phyloP scores from a whole-genome alignment of 2,329 filamentous ascomycete species.

The Neofusicoccum ribis region DNA sequence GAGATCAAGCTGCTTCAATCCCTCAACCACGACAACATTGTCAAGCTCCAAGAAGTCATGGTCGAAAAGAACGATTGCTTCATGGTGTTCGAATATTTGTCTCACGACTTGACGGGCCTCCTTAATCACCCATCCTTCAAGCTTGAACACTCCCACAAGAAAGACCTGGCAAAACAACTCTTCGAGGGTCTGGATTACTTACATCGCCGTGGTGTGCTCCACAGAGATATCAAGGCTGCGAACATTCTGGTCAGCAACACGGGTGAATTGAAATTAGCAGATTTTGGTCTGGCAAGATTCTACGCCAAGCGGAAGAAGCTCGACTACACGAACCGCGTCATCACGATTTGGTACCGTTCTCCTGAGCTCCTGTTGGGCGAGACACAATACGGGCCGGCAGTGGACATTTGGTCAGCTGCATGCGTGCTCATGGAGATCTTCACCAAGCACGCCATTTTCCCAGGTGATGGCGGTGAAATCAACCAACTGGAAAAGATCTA shows the following conservation, averaged over 20 bases:
- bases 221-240: conserved; percentile 96
- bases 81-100: conserved; percentile 99
- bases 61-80: conserved; percentile 98
- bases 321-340: conserved; percentile 97
- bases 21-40: conserved; percentile 77
- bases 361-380: conserved; percentile 25
- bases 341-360: conserved; percentile 77
- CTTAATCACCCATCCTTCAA: conserved; percentile 93
- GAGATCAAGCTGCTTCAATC: conserved; percentile 93
- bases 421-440: conserved; percentile 98
- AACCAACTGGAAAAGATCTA: conserved; percentile 98
- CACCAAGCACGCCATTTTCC: conserved; percentile 88
- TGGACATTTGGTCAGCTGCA: conserved; percentile 84
- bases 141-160: conserved; percentile 82
- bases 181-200: conserved; percentile 94
- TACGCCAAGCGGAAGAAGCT: conserved; percentile 89
- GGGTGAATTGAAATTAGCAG: conserved; percentile 86
- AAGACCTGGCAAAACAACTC: conserved; percentile 87
- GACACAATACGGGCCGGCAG: conserved; percentile 22
- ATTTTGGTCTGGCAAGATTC: conserved; percentile 94
- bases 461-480: conserved; percentile 92
- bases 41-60: conserved; percentile 88
- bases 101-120: conserved; percentile 91
- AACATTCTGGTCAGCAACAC: conserved; percentile 93
- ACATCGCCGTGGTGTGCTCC: conserved; percentile 87